These are phyloP conservation scores for Geotrichum restrictum DNA, from an alignment of 1,139 yeast genomes.

Conservation along the genomic window DNA sequence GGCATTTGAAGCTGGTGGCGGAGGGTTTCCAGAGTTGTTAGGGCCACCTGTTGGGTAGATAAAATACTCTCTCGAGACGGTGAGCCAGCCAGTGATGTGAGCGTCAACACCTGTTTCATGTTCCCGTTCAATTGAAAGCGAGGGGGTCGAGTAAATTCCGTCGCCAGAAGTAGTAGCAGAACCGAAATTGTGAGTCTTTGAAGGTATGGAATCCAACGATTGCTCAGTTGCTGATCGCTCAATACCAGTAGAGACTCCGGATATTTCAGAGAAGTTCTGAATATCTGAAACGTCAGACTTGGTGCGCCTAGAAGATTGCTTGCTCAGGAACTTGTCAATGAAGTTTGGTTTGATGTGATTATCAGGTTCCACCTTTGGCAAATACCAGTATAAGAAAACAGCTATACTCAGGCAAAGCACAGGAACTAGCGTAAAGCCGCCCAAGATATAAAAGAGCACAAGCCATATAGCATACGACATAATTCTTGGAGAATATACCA, in stretches of 20 bases:
- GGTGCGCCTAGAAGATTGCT: background rate
- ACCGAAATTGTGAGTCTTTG: conserved; percentile 24
- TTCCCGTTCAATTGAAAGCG: conserved; percentile 46
- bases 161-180: conserved; percentile 1
- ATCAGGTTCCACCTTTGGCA: conserved; percentile 33
- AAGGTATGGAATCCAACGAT: conserved; percentile 9
- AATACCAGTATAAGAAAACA: conserved; percentile 36
- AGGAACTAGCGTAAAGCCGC: conserved; percentile 80
- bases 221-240: background rate
- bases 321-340: background rate
- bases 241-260: background rate
- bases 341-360: background rate
- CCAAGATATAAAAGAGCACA: conserved; percentile 52
- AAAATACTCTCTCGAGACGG: conserved; percentile 73
- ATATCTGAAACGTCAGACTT: background rate
- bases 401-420: conserved; percentile 41
- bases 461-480: conserved; percentile 24
- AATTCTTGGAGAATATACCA: background rate
- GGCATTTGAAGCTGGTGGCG: conserved; percentile 32
- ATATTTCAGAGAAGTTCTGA: background rate
- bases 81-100: conserved; percentile 72
- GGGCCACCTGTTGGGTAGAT: conserved; percentile 41
- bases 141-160: background rate
- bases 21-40: conserved; percentile 32
- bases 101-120: conserved; percentile 60